Evolutionary conservation across 495 filamentous ascomycete genomes (phyloP).

Genomic region (Alectoria sarmentosa): DNA sequence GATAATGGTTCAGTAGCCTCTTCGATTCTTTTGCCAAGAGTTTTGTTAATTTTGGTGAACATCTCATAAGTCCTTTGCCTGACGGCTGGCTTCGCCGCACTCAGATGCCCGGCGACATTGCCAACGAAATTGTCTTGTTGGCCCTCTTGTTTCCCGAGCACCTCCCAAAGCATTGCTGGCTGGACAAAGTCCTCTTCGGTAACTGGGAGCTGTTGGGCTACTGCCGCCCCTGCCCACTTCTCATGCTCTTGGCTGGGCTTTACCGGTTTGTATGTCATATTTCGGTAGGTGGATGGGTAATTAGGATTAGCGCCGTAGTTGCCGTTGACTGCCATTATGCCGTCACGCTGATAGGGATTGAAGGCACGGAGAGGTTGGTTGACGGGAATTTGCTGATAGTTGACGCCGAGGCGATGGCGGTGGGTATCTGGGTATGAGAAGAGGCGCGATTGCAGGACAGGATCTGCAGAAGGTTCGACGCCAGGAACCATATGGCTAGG

Average conservation of each 20-base stretch:
- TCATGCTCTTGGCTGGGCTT: slow-evolving; percentile 56
- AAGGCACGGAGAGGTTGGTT: slow-evolving; percentile 63
- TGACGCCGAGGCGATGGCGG: slow-evolving; percentile 69
- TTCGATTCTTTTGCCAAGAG: slow-evolving; percentile 26
- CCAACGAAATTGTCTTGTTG: slow-evolving; percentile 62
- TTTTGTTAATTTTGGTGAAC: slow-evolving; percentile 33
- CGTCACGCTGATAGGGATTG: slow-evolving; percentile 72
- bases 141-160: slow-evolving; percentile 51
- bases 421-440: slow-evolving; percentile 82
- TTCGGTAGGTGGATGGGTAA: slow-evolving; percentile 59
- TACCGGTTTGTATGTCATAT: slow-evolving; percentile 49
- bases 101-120: slow-evolving; percentile 53
- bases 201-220: slow-evolving; percentile 39
- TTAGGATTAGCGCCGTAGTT: slow-evolving; percentile 67
- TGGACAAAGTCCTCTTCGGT: slow-evolving; percentile 58
- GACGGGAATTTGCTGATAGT: slow-evolving; percentile 80
- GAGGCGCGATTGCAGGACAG: slow-evolving; percentile 69
- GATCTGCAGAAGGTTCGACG: slow-evolving; percentile 66
- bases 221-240: slow-evolving; percentile 48
- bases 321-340: slow-evolving; percentile 57
- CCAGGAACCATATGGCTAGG: slow-evolving; percentile 73
- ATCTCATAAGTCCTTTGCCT: slow-evolving; percentile 52
- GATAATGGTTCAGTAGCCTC: slow-evolving; percentile 23
- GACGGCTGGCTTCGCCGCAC: slow-evolving; percentile 42
- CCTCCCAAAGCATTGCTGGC: slow-evolving; percentile 57